Evolutionary conservation across 2,329 filamentous ascomycete genomes (phyloP), one percentile per base, ranked within the genome.

Genomic region (Nannizziopsis arthrosporioides): DNA sequence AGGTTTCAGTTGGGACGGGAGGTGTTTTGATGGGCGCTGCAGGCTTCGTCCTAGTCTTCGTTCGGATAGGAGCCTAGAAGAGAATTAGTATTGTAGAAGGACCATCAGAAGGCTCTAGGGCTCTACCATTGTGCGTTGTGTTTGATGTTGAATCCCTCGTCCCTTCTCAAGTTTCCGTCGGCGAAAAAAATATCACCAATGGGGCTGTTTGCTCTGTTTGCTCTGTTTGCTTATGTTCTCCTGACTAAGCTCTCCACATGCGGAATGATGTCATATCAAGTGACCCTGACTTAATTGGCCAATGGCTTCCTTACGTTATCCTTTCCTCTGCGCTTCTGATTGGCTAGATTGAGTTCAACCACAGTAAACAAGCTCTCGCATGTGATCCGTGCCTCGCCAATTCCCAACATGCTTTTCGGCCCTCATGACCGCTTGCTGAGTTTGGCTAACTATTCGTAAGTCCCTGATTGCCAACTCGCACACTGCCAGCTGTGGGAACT

Each of bases 31-130:
- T 54, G 34, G 44, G 34, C 22, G 51, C 39, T 19, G 52, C 30
- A 35, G 54, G 52, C 37, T 54, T 53, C 42, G 55, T 53, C 17
- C 52, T 53, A 9, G 56, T 52, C 41, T 51, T 53, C 32, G 52
- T 44, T 15, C 57, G 54, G 11, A 60, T 51, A 3, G 62, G 62
- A 34, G 62, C 62, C 62, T 64, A 34, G n/a, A n/a, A 30, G 19
- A 42, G 7, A 31, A 15, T 36, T 9, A 41, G 14, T 11, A 5
- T 40, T 7, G 41, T 14, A 40, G 8, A 12, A 15, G 17, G 15
- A n/a, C 8, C 2, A n/a, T 27, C 12, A 1, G 11, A 17, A 37
- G 19, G 10, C 30, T n/a, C 19, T 3, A 22, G 18, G 8, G 10
- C 19, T 17, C 14, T 19, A 47, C 44, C 44, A 47, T 47, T 41